phyloP scores from a whole-genome alignment of 2,329 filamentous ascomycete genomes.

The Hypoxylon sp. region DNA sequence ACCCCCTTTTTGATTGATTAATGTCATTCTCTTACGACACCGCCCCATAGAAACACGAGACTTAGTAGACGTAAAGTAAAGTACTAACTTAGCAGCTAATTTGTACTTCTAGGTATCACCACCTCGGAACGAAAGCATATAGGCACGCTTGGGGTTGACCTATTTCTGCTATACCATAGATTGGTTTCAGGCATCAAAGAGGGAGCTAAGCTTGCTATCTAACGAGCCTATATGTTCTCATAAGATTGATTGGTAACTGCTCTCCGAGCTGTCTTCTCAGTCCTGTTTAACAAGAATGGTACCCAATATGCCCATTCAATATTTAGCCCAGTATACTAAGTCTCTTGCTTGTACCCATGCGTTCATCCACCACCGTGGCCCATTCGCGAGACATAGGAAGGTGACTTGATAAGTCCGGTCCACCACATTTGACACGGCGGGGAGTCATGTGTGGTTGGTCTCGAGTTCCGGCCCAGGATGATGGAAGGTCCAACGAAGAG shows the following conservation, averaged over 20 bases:
- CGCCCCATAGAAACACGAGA: neutral
- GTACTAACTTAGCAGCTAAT: no score
- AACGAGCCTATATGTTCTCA: no score
- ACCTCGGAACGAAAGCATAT: neutral
- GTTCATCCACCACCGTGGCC: neutral
- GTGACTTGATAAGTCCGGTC: neutral
- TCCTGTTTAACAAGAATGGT: no score
- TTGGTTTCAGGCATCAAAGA: no score
- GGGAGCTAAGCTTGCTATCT: no score
- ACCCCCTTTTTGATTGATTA: neutral
- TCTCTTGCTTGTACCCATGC: no score
- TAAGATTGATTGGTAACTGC: no score
- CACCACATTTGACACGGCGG: neutral
- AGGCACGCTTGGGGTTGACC: neutral
- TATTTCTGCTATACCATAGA: no score
- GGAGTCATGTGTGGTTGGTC: neutral
- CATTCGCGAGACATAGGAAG: neutral
- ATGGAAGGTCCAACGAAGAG: constrained; percentile 3
- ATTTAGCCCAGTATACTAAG: no score
- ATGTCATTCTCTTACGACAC: neutral
- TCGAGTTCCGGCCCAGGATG: constrained; percentile 9
- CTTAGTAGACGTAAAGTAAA: neutral
- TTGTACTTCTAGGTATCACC: no score
- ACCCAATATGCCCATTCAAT: no score
- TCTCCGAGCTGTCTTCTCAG: no score